Evolutionary conservation across 73 alveolate genomes (phyloP), one percentile per base, ranked within the genome.

Genomic region (Durusdinium trenchii): DNA sequence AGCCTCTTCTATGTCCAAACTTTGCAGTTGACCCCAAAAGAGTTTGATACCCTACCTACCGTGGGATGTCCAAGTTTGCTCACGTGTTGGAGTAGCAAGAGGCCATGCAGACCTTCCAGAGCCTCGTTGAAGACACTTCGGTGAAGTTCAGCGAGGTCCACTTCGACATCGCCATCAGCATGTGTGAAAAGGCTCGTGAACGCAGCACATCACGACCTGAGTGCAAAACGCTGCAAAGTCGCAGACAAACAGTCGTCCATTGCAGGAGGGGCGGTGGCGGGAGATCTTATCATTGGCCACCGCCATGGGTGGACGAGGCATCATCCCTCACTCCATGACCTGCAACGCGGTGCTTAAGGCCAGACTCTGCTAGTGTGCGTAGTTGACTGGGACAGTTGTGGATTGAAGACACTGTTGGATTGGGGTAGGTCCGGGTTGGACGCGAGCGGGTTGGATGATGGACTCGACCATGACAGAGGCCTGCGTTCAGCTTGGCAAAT

Each of bases 331-430:
- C 45, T 91, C 97, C 73, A 91, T 91, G 97, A 91, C 97, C 60
- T 91, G 97, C 97, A 91, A 91, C 9, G 97, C 97, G 45, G 97
- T 91, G 89, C 97, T 91, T 35, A 91, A 91, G 97, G 97, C 76
- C n/a, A n/a, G n/a, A n/a, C n/a, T n/a, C n/a, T n/a, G n/a, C n/a
- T n/a, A n/a, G n/a, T n/a, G n/a, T n/a, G 48, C 52, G 51, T 71
- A 23, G 69, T 16, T 57, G 12, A 57, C 69, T 23, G 69, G 69
- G 69, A 57, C n/a, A n/a, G n/a, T n/a, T n/a, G n/a, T n/a, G n/a
- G n/a, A n/a, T n/a, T n/a, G n/a, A n/a, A n/a, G n/a, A n/a, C n/a
- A n/a, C n/a, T n/a, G n/a, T n/a, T n/a, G n/a, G n/a, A n/a, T n/a
- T n/a, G n/a, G n/a, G n/a, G n/a, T n/a, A n/a, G n/a, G n/a, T n/a